Evolutionary conservation across 257 asterid species (phyloP).

Genomic region (Primulina tabacum): DNA sequence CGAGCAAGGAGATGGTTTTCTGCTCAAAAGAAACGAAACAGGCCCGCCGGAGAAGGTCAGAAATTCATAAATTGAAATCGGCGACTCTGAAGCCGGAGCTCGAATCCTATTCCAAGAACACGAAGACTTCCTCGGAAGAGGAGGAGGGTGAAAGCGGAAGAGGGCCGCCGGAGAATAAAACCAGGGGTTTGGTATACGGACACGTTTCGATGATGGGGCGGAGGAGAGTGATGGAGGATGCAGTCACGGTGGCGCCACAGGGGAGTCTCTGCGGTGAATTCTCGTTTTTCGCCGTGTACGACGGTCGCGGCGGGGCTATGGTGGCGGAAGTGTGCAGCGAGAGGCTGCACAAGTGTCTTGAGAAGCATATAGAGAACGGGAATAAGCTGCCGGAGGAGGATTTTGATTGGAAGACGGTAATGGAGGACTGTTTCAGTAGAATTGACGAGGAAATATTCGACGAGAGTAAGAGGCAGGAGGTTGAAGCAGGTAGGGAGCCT

Average conservation of each 20-base stretch:
- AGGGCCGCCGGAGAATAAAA: not conserved
- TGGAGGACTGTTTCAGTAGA: conserved; percentile 34
- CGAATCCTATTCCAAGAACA: not conserved
- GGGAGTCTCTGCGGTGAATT: conserved; percentile 33
- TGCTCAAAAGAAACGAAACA: conserved; percentile 1
- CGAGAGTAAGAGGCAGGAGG: not conserved
- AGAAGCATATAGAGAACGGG: conserved; percentile 23
- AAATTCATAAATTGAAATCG: not conserved
- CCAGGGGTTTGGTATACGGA: conserved; percentile 28
- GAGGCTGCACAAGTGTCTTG: conserved; percentile 39
- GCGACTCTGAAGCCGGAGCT: not conserved
- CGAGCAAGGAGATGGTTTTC: not conserved
- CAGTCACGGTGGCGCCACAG: conserved; percentile 35
- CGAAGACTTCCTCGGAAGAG: not conserved
- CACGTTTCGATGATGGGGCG: conserved; percentile 54
- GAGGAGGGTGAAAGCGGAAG: not conserved
- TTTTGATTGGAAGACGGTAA: conserved; percentile 42
- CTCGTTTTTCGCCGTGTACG: conserved; percentile 45
- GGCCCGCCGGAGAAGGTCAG: conserved; percentile 16
- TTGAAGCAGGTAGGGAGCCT: not conserved
- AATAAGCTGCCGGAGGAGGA: not conserved
- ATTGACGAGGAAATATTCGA: conserved; percentile 41
- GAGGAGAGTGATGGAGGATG: conserved; percentile 59
- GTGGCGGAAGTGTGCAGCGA: conserved; percentile 48
- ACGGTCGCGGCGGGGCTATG: conserved; percentile 49